A percentile compares a stretch with the other conserved stretches of the same genome.
Evolutionary conservation across 306 rosid genomes (phyloP).

Genomic region (Trichosanthes truncata): DNA sequence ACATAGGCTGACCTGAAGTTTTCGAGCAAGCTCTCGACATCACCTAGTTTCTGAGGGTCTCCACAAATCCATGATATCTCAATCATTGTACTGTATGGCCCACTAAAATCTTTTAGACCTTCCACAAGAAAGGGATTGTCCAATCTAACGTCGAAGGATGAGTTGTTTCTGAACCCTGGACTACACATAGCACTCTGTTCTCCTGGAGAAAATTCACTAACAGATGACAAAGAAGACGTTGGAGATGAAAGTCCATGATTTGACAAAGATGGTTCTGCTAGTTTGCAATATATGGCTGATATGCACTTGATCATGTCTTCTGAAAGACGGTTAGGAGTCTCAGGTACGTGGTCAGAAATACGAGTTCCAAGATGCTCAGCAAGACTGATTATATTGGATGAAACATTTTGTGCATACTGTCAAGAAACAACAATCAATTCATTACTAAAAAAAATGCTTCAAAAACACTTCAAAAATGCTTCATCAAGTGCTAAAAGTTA

Average conservation of each 20-base stretch:
- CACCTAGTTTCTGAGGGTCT: slow-evolving; percentile 51
- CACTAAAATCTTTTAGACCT: slow-evolving; percentile 86
- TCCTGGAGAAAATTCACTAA: slow-evolving; percentile 57
- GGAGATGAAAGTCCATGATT: slow-evolving; percentile 75
- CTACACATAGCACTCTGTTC: slow-evolving; percentile 80
- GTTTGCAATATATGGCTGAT: slow-evolving; percentile 76
- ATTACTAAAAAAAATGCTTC: neutral
- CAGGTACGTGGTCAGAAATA: slow-evolving; percentile 69
- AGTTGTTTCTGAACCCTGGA: slow-evolving; percentile 56
- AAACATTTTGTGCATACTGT: slow-evolving; percentile 52
- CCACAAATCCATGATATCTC: slow-evolving; percentile 77
- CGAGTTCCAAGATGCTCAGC: slow-evolving; percentile 95
- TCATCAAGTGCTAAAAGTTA: slow-evolving; percentile 17
- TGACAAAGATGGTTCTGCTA: slow-evolving; percentile 58
- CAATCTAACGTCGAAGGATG: slow-evolving; percentile 63
- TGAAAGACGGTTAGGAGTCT: slow-evolving; percentile 67
- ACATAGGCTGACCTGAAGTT: slow-evolving; percentile 63
- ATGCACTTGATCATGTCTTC: slow-evolving; percentile 95
- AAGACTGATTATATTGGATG: slow-evolving; percentile 69
- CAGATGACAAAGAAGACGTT: slow-evolving; percentile 65
- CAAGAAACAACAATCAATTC: neutral
- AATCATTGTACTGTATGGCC: slow-evolving; percentile 95
- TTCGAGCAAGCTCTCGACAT: slow-evolving; percentile 58
- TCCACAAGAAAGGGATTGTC: slow-evolving; percentile 87
- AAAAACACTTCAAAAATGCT: neutral